Evolutionary conservation across 1,284 basidiomycete genomes (phyloP), one percentile per base, ranked within the genome.

Genomic region (Boletus hoseneyae): DNA sequence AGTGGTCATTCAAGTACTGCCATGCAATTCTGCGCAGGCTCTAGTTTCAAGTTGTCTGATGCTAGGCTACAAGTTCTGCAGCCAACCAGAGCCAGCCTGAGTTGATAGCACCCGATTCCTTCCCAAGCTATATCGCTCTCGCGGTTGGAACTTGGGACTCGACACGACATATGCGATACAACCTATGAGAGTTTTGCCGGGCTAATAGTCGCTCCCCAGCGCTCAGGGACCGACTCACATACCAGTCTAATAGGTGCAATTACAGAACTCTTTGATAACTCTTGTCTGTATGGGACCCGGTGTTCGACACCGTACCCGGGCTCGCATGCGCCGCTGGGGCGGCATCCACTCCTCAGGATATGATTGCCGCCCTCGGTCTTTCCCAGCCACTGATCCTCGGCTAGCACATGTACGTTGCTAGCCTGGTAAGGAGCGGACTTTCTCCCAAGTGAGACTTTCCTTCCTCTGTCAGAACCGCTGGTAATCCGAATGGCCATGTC

Each of bases 361-460:
- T 78, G 49, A 71, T 76, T 55, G 55, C 61, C 16, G 47, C 65
- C 35, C 57, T 75, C 35, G 56, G 62, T 50, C 35, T 56, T 21
- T 7, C 58, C 55, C 52, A 61, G 2, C 56, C 66, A 2, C 48
- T 64, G 25, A 57, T 72, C 39, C 74, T 82, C 49, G 80, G 80
- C 4, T 71, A 77, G 53, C 82, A 85, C 63, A 82, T 78, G 69
- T 85, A 80, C 61, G 65, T 78, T 19, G 44, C 68, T 12, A 76
- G 76, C 57, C 73, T 76, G 6, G 69, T 72, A 2, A 75, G 73
- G 16, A 51, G 62, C n/a, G 74, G 76, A n/a, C 48, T 77, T 39
- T 71, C 66, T 49, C 79, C 81, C 9, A 75, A 77, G 54, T 83
- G 80, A 75, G 80, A 84, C 67, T 80, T 80, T 65, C 73, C 73